A percentile compares a stretch with the other conserved stretches of the same genome.
Evolutionary conservation across 805 yeast species (phyloP).

Genomic region (Candida ulmi): DNA sequence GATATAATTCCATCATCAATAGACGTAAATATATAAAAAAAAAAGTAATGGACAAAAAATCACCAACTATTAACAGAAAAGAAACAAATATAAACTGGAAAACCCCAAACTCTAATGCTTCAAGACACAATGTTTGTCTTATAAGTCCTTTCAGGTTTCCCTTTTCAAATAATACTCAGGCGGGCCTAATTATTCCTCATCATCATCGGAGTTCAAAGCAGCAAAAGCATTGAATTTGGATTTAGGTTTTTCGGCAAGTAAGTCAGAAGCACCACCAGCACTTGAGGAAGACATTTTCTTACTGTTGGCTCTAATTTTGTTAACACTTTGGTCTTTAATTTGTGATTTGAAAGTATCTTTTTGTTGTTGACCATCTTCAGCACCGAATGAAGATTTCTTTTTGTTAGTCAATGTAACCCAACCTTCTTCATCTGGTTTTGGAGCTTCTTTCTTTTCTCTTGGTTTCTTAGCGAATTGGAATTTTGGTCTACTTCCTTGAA

Average conservation of each 20-base stretch:
- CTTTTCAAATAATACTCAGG: too few relatives aligned
- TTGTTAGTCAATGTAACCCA: constrained; percentile 65
- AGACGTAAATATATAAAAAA: too few relatives aligned
- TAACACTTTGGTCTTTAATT: constrained; percentile 27
- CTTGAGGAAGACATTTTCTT: constrained; percentile 70
- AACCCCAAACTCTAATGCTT: too few relatives aligned
- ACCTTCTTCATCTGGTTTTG: constrained; percentile 69
- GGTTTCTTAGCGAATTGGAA: constrained; percentile 47
- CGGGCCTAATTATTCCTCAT: neutral
- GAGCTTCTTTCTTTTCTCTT: constrained; percentile 24
- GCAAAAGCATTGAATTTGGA: constrained; percentile 75
- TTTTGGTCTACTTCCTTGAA: constrained; percentile 40
- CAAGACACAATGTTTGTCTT: too few relatives aligned
- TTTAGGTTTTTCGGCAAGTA: constrained; percentile 61
- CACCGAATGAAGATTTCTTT: constrained; percentile 37
- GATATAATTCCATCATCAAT: too few relatives aligned
- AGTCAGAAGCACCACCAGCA: constrained; percentile 69
- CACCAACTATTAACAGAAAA: neutral
- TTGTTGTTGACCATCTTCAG: constrained; percentile 43
- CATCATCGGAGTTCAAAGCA: constrained; percentile 41
- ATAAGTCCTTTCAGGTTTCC: too few relatives aligned
- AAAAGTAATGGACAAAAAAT: neutral
- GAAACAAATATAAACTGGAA: neutral
- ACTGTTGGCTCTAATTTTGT: constrained; percentile 63
- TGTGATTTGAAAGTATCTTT: constrained; percentile 44